Base-by-base conservation (phyloP, 2,329 filamentous ascomycete genomes). In the Taxawa tesnikishii region DNA sequence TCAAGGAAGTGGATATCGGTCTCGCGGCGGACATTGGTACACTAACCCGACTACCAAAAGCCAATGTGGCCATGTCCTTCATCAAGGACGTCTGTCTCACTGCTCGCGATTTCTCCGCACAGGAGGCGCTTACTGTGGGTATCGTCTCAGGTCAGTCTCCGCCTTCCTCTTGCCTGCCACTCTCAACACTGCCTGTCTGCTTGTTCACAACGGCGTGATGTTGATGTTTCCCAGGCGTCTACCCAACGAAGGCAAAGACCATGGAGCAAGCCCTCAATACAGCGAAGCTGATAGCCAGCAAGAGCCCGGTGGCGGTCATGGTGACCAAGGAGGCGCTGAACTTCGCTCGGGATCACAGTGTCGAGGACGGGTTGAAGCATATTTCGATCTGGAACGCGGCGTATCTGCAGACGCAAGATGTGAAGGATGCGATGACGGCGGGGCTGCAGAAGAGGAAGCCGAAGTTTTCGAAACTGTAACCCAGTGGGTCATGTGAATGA, bases 271-370 rank as follows among this genome's bases (percentile, higher is more conserved):
- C 69, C 0, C 29, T 87, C 38, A 64, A 72, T 40, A 49, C 82
- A 47, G 83, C 79, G 1, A 57, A 49, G 8, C 46, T 75, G 47
- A 71, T 94, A 37, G 80, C 82, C 16, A 62, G 54, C 12, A 94
- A 94, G 69, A 90, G 82, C 49, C 88, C 88, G 0, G 76, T 96
- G 14, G 85, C 84, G 2, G 81, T 88, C 41, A 74, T 84, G 61
- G 79, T 82, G 5, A 93, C 85, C 6, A 94, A 94, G 63, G 81
- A 90, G 59, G 58, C 93, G 40, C 52, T 94, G 50, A 85, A 90
- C 55, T 83, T 79, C 50, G 80, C 78, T 19, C 69, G 83, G 46
- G 87, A 93, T 54, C 74, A 85, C 53, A 66, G 68, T 2, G 73
- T 93, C 16, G 72, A 70, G 28, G 84, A 93, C 44, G 83, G 75